Conservation (phyloP, 345 rosid species). For the Eucalyptus pauciflora region DNA sequence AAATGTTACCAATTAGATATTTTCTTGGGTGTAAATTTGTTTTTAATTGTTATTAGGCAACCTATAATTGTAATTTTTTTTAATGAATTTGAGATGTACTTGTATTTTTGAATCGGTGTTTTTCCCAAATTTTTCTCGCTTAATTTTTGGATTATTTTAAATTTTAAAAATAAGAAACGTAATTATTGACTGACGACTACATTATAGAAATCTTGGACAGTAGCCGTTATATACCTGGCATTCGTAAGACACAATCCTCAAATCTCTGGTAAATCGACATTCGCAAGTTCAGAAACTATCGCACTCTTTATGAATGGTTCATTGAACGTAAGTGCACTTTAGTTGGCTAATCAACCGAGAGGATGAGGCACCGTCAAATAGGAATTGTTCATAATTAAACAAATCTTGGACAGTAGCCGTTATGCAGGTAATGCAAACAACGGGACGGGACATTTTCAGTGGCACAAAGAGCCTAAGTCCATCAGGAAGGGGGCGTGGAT, state of each 20-base stretch:
- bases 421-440: not conserved
- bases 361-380: not conserved
- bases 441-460: not conserved
- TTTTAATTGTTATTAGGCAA: not conserved
- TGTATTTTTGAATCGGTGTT: not conserved
- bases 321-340: too few species aligned
- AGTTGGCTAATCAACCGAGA: not conserved
- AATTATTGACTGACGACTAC: not conserved
- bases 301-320: not conserved
- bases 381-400: not conserved
- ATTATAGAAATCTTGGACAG: not conserved
- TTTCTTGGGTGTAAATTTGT: not conserved
- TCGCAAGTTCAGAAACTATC: not conserved
- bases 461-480: not conserved
- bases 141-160: not conserved
- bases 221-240: not conserved
- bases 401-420: rapidly evolving
- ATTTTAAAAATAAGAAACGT: not conserved
- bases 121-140: not conserved
- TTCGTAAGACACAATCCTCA: not conserved
- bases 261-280: not conserved
- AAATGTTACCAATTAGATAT: not conserved
- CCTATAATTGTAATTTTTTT: not conserved
- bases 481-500: not conserved
- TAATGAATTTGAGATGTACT: not conserved